Evolutionary conservation across 2,329 filamentous ascomycete species (phyloP), one percentile per base, ranked within the genome.

Genomic region (Aspergillus eucalypticola): DNA sequence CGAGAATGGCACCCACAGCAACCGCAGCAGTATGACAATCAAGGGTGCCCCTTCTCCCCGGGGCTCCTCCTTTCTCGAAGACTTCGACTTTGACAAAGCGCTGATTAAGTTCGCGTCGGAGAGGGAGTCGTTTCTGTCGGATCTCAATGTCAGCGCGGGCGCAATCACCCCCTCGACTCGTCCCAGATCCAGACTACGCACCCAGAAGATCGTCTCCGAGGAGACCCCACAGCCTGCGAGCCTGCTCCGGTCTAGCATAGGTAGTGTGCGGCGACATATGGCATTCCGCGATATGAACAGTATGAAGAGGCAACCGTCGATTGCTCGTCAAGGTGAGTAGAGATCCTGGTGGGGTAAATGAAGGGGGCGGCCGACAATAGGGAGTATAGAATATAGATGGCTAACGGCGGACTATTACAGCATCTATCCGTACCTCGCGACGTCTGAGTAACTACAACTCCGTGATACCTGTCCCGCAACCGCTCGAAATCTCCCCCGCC

Each of bases 371-470:
- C 32, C 32, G 10, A 35, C 32, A 35, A 25, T 8, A 56, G 25
- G 32, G 56, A 15, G 25, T 13, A 19, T 13, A 5, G 11, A 19
- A 5, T 11, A 17, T 10, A 39, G 6, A 32, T 46, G 41, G 62
- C 60, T 68, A 62, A 69, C 58, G 11, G 23, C 5, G 66, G 63
- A 60, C 60, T 65, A 52, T 59, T 70, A 63, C 67, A 86, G 85
- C 85, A 64, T 91, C 89, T 23, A 83, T 89, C 64, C 88, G 93
- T 68, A 96, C 93, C 5, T 88, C 93, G 39, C 95, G 88, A 78
- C 87, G 95, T 69, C 81, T 98, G 66, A 98, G 94, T 76, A 96
- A 96, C 74, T 99, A 99, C 78, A 98, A 98, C 75, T 97, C 95
- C 1, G 95, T 99, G 55, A 98, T 99, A 56, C 95, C 95, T 13